Conservation (phyloP, 2,329 filamentous ascomycete species). For the Trichoderma polysporum region DNA sequence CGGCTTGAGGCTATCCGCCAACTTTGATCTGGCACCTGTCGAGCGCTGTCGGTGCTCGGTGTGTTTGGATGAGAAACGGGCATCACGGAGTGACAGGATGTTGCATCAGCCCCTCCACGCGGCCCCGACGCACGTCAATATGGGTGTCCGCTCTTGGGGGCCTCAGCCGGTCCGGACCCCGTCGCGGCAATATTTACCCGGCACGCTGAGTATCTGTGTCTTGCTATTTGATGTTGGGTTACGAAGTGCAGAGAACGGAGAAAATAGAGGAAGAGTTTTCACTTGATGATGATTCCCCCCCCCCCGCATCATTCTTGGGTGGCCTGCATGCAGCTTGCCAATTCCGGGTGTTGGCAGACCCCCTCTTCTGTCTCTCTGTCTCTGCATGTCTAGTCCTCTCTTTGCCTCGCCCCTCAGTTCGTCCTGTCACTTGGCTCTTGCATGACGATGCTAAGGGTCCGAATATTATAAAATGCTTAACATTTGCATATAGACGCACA, state of each 20-base stretch:
- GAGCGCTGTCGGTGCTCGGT: background rate
- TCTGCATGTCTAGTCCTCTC: too few relatives aligned
- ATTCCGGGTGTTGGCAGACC: background rate
- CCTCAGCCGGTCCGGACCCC: conserved; percentile 4
- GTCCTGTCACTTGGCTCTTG: background rate
- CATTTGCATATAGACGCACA: too few relatives aligned
- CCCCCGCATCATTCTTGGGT: background rate
- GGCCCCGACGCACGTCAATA: background rate
- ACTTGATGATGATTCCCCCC: background rate
- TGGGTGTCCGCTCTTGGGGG: background rate
- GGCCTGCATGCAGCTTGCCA: background rate
- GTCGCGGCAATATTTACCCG: background rate
- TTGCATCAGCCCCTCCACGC: background rate
- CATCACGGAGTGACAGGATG: background rate
- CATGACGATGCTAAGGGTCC: background rate
- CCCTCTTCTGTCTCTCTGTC: background rate
- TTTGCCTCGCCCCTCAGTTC: too few relatives aligned
- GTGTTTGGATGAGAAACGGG: background rate
- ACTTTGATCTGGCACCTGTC: background rate
- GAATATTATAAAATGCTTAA: background rate
- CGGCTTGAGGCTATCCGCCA: background rate
- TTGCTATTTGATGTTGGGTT: background rate
- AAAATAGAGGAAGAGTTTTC: background rate
- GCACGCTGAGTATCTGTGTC: background rate
- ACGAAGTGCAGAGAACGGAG: background rate